Base-by-base conservation (phyloP, 139 green algal genomes). In the Coccomyxa sp. region DNA sequence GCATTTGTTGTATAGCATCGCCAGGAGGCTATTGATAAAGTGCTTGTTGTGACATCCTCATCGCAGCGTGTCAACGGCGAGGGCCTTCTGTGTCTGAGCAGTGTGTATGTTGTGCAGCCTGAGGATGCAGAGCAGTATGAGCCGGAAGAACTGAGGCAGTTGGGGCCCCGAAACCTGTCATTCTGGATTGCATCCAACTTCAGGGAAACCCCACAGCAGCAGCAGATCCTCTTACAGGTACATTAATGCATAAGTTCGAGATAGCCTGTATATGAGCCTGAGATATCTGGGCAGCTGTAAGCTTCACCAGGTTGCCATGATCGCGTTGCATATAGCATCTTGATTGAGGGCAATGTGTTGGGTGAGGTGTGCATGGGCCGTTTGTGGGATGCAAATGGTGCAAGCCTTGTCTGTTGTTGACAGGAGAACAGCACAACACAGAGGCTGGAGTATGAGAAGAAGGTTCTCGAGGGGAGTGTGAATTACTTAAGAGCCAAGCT, bases 121-220 rank as follows among this genome's bases (percentile, higher is more conserved):
- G 50, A 22, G 50, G 50, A 64, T 64, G 50, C n/a, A n/a, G n/a
- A 64, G 50, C 18, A 64, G 50, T 64, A 64, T 64, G 50, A 64
- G 38, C 38, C 39, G 39, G 37, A 38, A 7, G 37, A 88, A 73
- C 77, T 88, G 27, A 69, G 8, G 0, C 55, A 68, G 41, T 64
- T 88, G 74, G 38, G 18, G 9, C 84, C 84, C 24, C 31, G 39
- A 24, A 74, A 82, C 34, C 74, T 88, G 7, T 81, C 68, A 41
- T 87, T 85, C 78, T 88, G 84, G 84, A 79, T 88, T 37, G 82
- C 74, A 29, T 88, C 84, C 22, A 70, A 85, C 7, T 85, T 88
- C 34, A 74, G 72, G 0, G 84, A 75, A 58, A 87, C 72, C 73
- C 72, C 83, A 2, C 74, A 76, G 38, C 64, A 71, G 24, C 64